Percentiles rank a stretch among this genome's conserved stretches.
Conservation (phyloP, 2,329 filamentous ascomycete genomes). For the Ophiostoma piceae region DNA sequence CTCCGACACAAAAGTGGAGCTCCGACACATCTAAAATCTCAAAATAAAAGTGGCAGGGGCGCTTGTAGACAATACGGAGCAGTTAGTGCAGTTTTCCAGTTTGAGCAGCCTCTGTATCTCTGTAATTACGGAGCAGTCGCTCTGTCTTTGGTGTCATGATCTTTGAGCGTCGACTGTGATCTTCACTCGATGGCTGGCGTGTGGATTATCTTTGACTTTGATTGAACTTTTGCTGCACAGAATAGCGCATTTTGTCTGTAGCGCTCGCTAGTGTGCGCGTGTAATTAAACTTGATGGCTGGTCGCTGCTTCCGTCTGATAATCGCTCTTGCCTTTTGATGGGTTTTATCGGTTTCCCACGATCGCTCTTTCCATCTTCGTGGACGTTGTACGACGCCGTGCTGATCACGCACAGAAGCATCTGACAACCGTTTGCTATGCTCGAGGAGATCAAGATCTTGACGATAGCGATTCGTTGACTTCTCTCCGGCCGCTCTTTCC, state of each 20-base stretch:
- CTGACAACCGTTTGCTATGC: background rate
- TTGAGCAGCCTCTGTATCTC: background rate
- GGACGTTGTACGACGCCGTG: background rate
- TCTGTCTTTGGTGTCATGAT: background rate
- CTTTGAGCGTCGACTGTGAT: background rate
- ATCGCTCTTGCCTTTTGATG: background rate
- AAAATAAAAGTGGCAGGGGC: constrained; percentile 7
- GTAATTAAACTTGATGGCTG: background rate
- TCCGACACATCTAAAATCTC: background rate
- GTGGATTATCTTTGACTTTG: background rate
- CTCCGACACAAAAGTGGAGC: constrained; percentile 2
- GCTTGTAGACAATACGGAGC: background rate
- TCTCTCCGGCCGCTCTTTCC: background rate
- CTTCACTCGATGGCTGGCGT: constrained; percentile 2
- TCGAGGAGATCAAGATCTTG: background rate
- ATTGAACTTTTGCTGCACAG: background rate
- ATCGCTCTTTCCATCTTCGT: background rate
- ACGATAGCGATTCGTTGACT: background rate
- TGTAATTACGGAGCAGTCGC: background rate
- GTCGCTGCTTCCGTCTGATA: constrained; percentile 11
- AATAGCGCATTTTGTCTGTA: background rate
- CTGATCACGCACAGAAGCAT: background rate
- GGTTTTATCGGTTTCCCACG: background rate
- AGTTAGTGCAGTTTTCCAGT: too few species aligned
- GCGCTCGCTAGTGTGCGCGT: constrained; percentile 2